A percentile compares a stretch with the other conserved stretches of the same genome.
Conservation (phyloP, 371 early-diverging fungal genomes). For the Mortierella polycephala region DNA sequence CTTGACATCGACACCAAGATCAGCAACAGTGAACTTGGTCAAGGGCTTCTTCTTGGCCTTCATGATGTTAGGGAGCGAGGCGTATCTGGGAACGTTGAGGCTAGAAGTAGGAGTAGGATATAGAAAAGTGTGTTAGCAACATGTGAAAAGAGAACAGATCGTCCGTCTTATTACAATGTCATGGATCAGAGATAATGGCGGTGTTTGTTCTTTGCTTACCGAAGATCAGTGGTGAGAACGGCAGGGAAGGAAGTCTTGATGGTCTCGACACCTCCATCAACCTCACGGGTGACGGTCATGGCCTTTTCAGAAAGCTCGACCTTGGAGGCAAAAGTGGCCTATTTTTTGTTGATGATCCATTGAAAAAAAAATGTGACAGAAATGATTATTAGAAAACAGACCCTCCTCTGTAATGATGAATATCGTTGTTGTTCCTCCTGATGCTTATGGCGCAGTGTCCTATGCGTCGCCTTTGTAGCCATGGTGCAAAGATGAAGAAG, state of each 20-base stretch:
- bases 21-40: conserved; percentile 79
- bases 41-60: conserved; percentile 99
- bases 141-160: not conserved
- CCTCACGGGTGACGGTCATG: conserved; percentile 90
- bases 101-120: conserved; percentile 50
- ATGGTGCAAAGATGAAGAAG: no score
- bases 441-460: not conserved
- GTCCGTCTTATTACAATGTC: not conserved
- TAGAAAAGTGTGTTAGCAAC: no score
- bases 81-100: conserved; percentile 96
- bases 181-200: not conserved
- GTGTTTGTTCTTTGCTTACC: conserved; percentile 62
- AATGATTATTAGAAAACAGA: not conserved
- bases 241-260: conserved; percentile 87
- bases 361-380: not conserved
- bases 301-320: conserved; percentile 80
- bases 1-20: conserved; percentile 87
- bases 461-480: no score
- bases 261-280: conserved; percentile 98
- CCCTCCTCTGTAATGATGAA: not conserved
- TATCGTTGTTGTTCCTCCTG: not conserved
- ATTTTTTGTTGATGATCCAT: conserved; percentile 4
- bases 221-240: conserved; percentile 95
- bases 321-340: conserved; percentile 97
- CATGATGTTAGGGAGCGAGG: conserved; percentile 96